Evolutionary conservation across 805 yeast species (phyloP), one percentile per base, ranked within the genome.

Genomic region (Saturnispora gosingensis): DNA sequence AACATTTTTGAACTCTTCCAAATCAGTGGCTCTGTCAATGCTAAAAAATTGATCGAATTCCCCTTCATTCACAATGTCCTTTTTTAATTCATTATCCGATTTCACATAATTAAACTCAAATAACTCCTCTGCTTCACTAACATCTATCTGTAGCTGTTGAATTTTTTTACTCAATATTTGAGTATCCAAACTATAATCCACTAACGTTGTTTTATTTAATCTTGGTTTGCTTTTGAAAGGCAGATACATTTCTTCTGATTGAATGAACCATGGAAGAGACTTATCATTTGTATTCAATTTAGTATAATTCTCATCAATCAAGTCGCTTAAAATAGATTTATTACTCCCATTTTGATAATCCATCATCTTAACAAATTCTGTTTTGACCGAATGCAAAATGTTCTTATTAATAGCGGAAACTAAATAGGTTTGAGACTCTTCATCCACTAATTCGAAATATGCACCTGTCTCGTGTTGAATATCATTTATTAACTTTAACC

Each of bases 211-310:
- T 28, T 47, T 46, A 10, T 45, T 28, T 8, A 45, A 15, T 45
- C 67, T 55, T 22, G 48, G 43, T 13, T 50, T 55, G 2, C 58
- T 53, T 7, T 48, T 38, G 25, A 58, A 56, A 25, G 56, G 49
- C 36, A 67, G 55, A 42, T 54, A 62, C 25, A 63, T 56, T 4
- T 57, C 58, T 30, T 54, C 57, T 13, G 45, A 54, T 6, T 47
- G 40, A 11, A 58, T 53, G 57, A 63, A 65, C 69, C 70, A 67
- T 3, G 70, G 70, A 36, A 65, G 48, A 7, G 62, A 54, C 4
- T 57, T 45, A 53, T 64, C 68, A 30, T 35, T 39, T 3, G 46
- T 16, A 45, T 50, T 43, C 54, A 59, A 25, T 46, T 55, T 35
- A 53, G 34, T 54, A 28, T 18, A 20, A 15, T 34, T n/a, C 43